Evolutionary conservation across 2,329 filamentous ascomycete genomes (phyloP).

Genomic region (Claviceps citrina): DNA sequence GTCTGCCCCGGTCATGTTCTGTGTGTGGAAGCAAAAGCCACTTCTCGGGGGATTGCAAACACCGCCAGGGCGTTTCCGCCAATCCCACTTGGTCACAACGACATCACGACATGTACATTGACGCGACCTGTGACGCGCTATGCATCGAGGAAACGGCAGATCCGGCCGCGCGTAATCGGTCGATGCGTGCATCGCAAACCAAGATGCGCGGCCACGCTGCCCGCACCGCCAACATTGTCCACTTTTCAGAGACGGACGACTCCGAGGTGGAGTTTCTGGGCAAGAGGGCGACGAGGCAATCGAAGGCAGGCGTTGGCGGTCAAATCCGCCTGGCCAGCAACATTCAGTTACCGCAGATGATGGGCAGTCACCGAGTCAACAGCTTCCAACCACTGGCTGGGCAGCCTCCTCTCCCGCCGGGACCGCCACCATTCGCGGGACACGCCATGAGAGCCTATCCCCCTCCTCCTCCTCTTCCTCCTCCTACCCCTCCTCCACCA

Average conservation of each 20-base stretch:
- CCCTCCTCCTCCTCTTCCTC: constrained; percentile 14
- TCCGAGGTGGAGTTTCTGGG: constrained; percentile 30
- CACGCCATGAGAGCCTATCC: constrained; percentile 11
- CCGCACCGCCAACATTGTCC: constrained; percentile 21
- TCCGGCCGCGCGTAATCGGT: constrained; percentile 11
- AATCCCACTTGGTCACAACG: constrained; percentile 37
- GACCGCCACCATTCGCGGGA: constrained; percentile 19
- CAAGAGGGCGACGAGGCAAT: constrained; percentile 16
- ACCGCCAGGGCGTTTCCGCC: constrained; percentile 8
- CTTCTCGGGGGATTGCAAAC: constrained; percentile 40
- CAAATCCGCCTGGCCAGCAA: constrained; percentile 26
- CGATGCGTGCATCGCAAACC: constrained; percentile 14
- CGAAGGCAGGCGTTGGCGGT: constrained; percentile 12
- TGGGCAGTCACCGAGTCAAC: constrained; percentile 8
- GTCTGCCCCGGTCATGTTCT: constrained; percentile 39
- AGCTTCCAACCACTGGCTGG: constrained; percentile 8
- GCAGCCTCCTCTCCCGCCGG: constrained; percentile 25
- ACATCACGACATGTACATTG: constrained; percentile 34
- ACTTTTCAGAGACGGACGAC: constrained; percentile 32
- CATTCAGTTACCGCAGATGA: constrained; percentile 21
- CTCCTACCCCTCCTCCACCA: constrained; percentile 17
- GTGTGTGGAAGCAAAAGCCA: constrained; percentile 38
- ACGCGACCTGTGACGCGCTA: constrained; percentile 24
- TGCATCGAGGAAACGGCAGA: constrained; percentile 22
- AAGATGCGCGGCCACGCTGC: constrained; percentile 21